phyloP scores from a whole-genome alignment of 768 basidiomycete species.

The Russula emetica region DNA sequence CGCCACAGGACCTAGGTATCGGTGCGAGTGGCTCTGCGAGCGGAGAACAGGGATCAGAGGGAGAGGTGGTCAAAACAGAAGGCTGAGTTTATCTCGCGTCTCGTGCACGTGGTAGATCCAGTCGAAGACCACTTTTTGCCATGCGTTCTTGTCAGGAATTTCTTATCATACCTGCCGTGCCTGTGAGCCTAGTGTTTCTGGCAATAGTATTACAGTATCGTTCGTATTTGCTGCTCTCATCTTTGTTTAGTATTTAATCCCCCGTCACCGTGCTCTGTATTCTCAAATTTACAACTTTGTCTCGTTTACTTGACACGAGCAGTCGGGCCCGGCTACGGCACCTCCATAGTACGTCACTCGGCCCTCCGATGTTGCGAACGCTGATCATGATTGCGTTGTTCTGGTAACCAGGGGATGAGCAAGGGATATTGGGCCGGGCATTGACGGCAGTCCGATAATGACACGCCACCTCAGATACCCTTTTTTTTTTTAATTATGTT shows the following conservation, averaged over 20 bases:
- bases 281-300: constrained; percentile 34
- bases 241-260: constrained; percentile 35
- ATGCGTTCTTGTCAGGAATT: constrained; percentile 26
- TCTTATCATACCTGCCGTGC: constrained; percentile 21
- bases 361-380: not conserved
- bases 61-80: constrained; percentile 67
- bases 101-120: constrained; percentile 9
- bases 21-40: constrained; percentile 39
- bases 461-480: constrained; percentile 11
- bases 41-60: constrained; percentile 59
- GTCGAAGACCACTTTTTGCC: constrained; percentile 10
- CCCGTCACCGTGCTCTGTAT: constrained; percentile 33
- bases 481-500: not conserved
- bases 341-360: constrained; percentile 6
- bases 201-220: constrained; percentile 27
- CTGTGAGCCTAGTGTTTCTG: constrained; percentile 21
- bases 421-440: not conserved
- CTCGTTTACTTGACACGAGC: constrained; percentile 5
- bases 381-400: constrained; percentile 8
- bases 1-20: constrained; percentile 62
- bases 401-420: constrained; percentile 4
- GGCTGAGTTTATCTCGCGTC: constrained; percentile 37
- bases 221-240: constrained; percentile 39
- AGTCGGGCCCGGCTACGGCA: not conserved
- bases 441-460: not conserved